These are phyloP conservation scores for Boletus vermiculosoides DNA, from an alignment of 768 basidiomycete species.

Conservation along the genomic window DNA sequence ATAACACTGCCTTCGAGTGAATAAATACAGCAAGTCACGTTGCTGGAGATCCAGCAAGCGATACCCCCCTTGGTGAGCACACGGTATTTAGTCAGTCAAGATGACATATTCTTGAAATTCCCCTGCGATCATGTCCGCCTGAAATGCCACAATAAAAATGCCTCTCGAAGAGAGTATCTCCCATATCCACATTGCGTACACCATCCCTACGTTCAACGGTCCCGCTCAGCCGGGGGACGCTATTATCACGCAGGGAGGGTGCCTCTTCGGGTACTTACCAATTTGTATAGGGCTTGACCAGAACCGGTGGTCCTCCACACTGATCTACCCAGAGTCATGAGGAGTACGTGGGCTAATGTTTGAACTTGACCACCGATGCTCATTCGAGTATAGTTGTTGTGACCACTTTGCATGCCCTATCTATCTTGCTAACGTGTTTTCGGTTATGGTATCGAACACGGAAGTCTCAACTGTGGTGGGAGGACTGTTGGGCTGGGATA, in stretches of 20 bases:
- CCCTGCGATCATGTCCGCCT: neutral
- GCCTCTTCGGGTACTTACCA: neutral
- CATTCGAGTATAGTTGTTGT: neutral
- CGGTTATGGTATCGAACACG: neutral
- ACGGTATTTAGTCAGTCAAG: neutral
- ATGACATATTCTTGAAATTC: neutral
- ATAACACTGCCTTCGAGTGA: neutral
- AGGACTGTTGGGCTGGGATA: neutral
- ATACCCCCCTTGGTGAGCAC: neutral
- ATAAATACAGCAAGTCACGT: neutral
- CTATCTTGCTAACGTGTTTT: neutral
- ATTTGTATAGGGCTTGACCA: neutral
- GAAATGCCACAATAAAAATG: neutral
- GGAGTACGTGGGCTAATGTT: neutral
- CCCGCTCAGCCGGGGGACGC: neutral
- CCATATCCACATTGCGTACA: neutral
- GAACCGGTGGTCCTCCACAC: neutral
- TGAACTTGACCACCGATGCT: neutral
- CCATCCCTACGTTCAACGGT: neutral
- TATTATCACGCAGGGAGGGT: neutral
- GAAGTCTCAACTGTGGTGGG: neutral
- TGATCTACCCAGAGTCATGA: neutral
- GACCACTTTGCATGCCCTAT: neutral
- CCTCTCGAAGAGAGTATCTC: neutral
- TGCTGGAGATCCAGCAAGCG: neutral